Evolutionary conservation across 805 yeast species (phyloP), one percentile per base, ranked within the genome.

Genomic region (Ogataea ramenticola): DNA sequence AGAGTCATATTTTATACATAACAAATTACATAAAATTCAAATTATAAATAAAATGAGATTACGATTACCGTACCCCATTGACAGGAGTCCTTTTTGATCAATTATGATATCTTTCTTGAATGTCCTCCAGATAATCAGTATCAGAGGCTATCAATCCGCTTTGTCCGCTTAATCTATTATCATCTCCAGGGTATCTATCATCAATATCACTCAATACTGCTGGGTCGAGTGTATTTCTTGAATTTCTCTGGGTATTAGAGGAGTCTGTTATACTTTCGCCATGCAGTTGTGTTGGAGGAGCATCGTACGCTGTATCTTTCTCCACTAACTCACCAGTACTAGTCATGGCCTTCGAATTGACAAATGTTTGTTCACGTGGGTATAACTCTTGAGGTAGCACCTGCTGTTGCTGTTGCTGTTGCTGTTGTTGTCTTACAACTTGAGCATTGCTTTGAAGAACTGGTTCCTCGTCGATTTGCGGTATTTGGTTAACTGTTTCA

Each of bases 271-370:
- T 19, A 34, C 37, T 34, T 11, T 34, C 37, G 9, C 37, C 17
- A 7, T 29, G 12, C 12, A 4, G 32, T 29, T 29, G 32, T 8
- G n/a, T 29, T 29, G 12, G 32, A 26, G 33, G 22, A 27, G 22
- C 30, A 27, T 46, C 39, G 35, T 38, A 40, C 17, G 24, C 39
- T 29, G 39, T n/a, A 17, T 35, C 39, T 3, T 39, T 33, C 26
- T 35, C 35, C 16, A 26, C 36, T 4, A 29, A 14, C 5, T 29
- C 32, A 29, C 32, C 32, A 8, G 32, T 4, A 29, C 32, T 29
- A 29, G 7, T 29, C 32, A 29, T 29, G 7, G 32, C 32, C n/a
- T 29, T 29, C 4, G 32, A 29, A 14, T 29, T 29, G n/a, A 14
- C 12, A 29, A 29, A 29, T 29, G 32, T 24, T 31, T 15, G 34